Evolutionary conservation across 1,284 basidiomycete species (phyloP), one percentile per base, ranked within the genome.

Genomic region (Thelephora terrestris): DNA sequence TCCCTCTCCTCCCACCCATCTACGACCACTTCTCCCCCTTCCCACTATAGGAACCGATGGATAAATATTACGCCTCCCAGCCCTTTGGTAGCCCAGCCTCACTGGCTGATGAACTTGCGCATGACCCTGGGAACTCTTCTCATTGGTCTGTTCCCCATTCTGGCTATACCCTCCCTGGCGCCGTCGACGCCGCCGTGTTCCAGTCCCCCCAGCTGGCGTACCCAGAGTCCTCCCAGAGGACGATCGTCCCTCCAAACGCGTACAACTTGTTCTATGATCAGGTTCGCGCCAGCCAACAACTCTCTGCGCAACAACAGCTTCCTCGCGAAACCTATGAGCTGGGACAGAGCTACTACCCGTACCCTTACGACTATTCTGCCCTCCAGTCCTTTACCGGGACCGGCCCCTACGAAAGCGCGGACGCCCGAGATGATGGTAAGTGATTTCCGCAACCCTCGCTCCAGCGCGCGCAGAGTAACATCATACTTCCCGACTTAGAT

Each of bases 141-240:
- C 48, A 48, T 16, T 42, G 17, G 47, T 44, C 47, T 34, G 17
- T 48, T 10, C 16, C 21, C 23, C 38, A 37, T 24, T 21, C 34
- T 3, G 18, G 36, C 43, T 32, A 21, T 17, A 25, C 39, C n/a
- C 24, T 45, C 20, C 37, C 40, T 43, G 38, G 40, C 39, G 23
- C 29, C 57, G 44, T 57, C 32, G 55, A 53, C 39, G 48, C 49
- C 16, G 48, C 57, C 38, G 52, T 58, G 20, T 46, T 53, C 25
- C 58, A 60, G 49, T 39, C 57, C 38, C 60, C 39, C 21, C 39
- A 23, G 25, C 16, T 64, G 27, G 61, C 58, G 36, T 64, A 64
- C 54, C 64, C 64, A 18, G 64, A 65, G 56, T 64, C 62, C 16
- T 64, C 64, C 6, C 64, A 65, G 58, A 58, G 64, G 54, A 65